Base-by-base conservation (phyloP, 2,329 filamentous ascomycete genomes). In the Fusarium neocosmosporiellum region DNA sequence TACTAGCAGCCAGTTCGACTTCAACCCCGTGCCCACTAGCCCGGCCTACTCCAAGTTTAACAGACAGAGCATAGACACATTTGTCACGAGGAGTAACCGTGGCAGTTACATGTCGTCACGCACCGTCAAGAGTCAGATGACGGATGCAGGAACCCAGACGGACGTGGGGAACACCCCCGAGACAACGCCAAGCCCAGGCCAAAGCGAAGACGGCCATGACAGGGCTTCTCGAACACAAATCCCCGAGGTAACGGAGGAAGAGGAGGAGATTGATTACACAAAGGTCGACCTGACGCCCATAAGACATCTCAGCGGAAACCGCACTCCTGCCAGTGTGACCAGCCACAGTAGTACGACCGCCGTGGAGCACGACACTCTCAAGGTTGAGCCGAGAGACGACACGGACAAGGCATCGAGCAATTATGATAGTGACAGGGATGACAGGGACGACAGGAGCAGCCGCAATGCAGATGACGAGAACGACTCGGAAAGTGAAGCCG, bases 1-100 rank as follows among this genome's bases (percentile, higher is more conserved):
- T 3, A 87, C 89, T 27, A 94, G 92, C 84, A 94, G 92, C 66
- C 90, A 93, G 74, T 97, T 98, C 80, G 94, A 96, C 78, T 96
- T 94, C 81, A 91, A 91, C 73, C 93, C 94, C 4, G 90, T 88
- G 60, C 92, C 94, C 1, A 90, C 90, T 11, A 97, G 94, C 80
- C 94, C 95, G 1, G 84, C 91, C n/a, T 88, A 86, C 65, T 84
- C 84, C 59, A 87, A 84, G 67, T 87, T 87, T 69, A 82, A 91
- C 84, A 81, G 93, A 68, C 90, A 89, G 78, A 97, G 94, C 82
- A 84, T 91, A 24, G 93, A 95, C 70, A 93, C 91, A 11, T 86
- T 84, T 57, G 80, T 84, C 18, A 86, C 86, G 7, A 83, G 87
- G 63, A 93, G 90, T 78, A 90, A 92, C 76, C 87, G 92, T 62